These are phyloP conservation scores for Candida xiaguanensis DNA, from an alignment of 805 yeast species.

Conservation along the genomic window DNA sequence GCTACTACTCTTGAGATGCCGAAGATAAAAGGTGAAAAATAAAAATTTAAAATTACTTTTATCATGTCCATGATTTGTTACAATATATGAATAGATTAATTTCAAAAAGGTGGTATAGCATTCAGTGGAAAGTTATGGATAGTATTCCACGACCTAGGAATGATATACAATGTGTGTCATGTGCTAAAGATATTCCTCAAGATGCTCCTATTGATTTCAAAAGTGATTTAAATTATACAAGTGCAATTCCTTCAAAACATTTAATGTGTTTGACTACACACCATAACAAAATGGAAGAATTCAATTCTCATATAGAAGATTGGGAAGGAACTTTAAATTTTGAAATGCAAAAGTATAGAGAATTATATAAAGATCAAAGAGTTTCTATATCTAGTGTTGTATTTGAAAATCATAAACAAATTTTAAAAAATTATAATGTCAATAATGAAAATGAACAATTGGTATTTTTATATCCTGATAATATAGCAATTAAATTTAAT, in stretches of 20 bases:
- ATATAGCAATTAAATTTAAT: constrained; percentile 34
- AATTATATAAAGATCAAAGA: constrained; percentile 42
- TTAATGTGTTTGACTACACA: constrained; percentile 49
- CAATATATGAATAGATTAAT: background rate
- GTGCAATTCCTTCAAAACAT: constrained; percentile 53
- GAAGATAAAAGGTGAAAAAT: no score
- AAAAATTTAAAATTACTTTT: background rate
- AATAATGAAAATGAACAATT: constrained; percentile 13
- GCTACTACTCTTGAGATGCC: no score
- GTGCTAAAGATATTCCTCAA: constrained; percentile 40
- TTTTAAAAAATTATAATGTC: constrained; percentile 8
- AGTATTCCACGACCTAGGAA: constrained; percentile 48
- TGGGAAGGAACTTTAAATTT: constrained; percentile 42
- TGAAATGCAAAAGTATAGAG: constrained; percentile 32
- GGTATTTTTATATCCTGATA: constrained; percentile 56
- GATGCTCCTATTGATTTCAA: constrained; percentile 38
- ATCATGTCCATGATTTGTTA: background rate
- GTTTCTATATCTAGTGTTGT: constrained; percentile 47
- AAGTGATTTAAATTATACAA: constrained; percentile 44
- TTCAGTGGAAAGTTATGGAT: constrained; percentile 9
- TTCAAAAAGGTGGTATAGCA: constrained; percentile 6
- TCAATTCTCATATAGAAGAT: constrained; percentile 52
- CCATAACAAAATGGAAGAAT: constrained; percentile 26
- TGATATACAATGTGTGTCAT: constrained; percentile 63
- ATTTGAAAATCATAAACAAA: constrained; percentile 15